Base-by-base conservation (phyloP, 139 green algal species). In the Micractinium conductrix region DNA sequence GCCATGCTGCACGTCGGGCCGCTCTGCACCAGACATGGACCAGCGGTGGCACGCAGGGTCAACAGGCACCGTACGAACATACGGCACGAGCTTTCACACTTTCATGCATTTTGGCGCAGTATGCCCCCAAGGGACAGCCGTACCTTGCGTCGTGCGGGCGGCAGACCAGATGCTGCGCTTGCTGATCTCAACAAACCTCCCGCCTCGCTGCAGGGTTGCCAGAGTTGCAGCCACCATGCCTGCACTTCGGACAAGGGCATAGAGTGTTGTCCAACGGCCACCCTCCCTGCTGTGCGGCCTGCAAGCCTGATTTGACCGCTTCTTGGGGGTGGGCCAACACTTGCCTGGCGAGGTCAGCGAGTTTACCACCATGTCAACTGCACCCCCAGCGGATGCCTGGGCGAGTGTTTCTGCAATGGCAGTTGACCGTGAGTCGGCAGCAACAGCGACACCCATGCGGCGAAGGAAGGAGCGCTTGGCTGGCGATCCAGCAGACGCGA, bases 121-220 rank as follows among this genome's bases (percentile, higher is more conserved):
- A n/a, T n/a, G n/a, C n/a, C n/a, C n/a, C n/a, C n/a, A n/a, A n/a
- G n/a, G n/a, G n/a, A n/a, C n/a, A n/a, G n/a, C n/a, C n/a, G 5
- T 62, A 69, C 58, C 78, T 72, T 73, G 60, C 63, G 78, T 60
- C 17, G 93, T 81, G 21, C 92, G 85, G 19, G 79, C 74, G 12
- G 84, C 55, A n/a, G 80, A 91, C 92, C 92, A 97, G 48, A 98
- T 95, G 91, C 95, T 93, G 35, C 95, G 88, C 92, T 98, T 98
- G 84, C 92, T 90, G 71, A 98, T 95, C 86, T 98, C 95, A 38
- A 94, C 87, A 81, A 96, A 87, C 0, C 81, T 63, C 0, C 92
- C 95, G 40, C 91, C 91, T 8, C 22, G 50, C 33, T 37, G 69
- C 45, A 97, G 65, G 12, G 72, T 37, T n/a, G 92, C 85, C 38